phyloP scores from a whole-genome alignment of 2,329 filamentous ascomycete genomes.

The Epicoccum sorghinum region DNA sequence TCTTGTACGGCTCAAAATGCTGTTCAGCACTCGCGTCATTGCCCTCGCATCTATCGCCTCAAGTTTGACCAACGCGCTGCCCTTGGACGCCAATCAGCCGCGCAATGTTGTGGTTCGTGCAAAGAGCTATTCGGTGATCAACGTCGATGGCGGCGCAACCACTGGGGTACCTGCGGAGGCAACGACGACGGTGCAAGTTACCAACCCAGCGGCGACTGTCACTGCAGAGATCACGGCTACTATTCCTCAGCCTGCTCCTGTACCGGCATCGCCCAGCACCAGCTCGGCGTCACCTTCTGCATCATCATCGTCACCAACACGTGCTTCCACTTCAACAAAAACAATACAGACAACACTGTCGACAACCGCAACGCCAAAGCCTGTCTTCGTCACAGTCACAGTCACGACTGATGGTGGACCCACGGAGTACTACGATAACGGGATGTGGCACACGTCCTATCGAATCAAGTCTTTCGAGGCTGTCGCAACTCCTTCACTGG shows the following conservation, averaged over 20 bases:
- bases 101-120: constrained; percentile 28
- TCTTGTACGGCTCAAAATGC: constrained; percentile 31
- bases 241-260: constrained; percentile 17
- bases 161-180: constrained; percentile 25
- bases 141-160: constrained; percentile 46
- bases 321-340: constrained; percentile 17
- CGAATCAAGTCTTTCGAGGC: constrained; percentile 41
- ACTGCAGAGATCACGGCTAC: constrained; percentile 35
- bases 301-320: constrained; percentile 14
- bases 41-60: constrained; percentile 30
- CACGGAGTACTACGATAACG: constrained; percentile 52
- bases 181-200: constrained; percentile 37
- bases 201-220: constrained; percentile 28
- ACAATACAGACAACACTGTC: constrained; percentile 15
- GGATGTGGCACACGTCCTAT: constrained; percentile 55
- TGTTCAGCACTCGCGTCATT: constrained; percentile 29
- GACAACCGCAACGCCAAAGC: constrained; percentile 25
- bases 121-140: constrained; percentile 48
- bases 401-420: constrained; percentile 33
- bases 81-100: constrained; percentile 29
- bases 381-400: constrained; percentile 40
- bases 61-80: constrained; percentile 30
- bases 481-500: constrained; percentile 9
- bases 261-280: constrained; percentile 19
- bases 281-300: constrained; percentile 13